Conservation (phyloP, 331 rosid species). For the Erythrophleum ivorense region DNA sequence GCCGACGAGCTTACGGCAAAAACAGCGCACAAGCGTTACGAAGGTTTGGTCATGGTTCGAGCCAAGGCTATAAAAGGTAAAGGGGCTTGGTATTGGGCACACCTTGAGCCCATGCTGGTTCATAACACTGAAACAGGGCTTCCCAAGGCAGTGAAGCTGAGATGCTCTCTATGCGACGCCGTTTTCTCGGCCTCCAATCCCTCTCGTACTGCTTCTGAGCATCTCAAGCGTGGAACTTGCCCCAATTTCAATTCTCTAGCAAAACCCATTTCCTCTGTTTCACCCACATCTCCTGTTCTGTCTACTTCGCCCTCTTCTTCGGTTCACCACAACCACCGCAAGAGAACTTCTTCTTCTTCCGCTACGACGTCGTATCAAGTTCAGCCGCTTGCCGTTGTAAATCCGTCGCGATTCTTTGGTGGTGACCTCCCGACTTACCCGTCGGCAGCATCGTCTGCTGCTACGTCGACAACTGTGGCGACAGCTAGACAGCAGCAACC, state of each 20-base stretch:
- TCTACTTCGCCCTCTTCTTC: slow-evolving; percentile 48
- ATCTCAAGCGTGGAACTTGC: slow-evolving; percentile 94
- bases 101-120: slow-evolving; percentile 76
- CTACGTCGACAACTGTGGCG: slow-evolving; percentile 28
- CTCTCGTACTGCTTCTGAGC: slow-evolving; percentile 90
- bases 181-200: slow-evolving; percentile 93
- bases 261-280: slow-evolving; percentile 74
- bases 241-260: slow-evolving; percentile 73
- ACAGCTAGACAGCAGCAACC: slow-evolving; percentile 42
- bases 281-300: slow-evolving; percentile 50
- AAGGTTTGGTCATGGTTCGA: slow-evolving; percentile 78
- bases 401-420: slow-evolving; percentile 52
- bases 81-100: slow-evolving; percentile 98
- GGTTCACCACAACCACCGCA: slow-evolving; percentile 50
- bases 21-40: slow-evolving; percentile 75
- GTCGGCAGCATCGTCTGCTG: background rate
- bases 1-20: slow-evolving; percentile 71
- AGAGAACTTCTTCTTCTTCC: slow-evolving; percentile 49
- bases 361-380: slow-evolving; percentile 53
- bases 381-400: slow-evolving; percentile 54
- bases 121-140: slow-evolving; percentile 74
- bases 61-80: slow-evolving; percentile 88
- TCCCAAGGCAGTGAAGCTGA: slow-evolving; percentile 85
- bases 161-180: slow-evolving; percentile 84
- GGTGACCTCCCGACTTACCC: slow-evolving; percentile 43